phyloP scores from a whole-genome alignment of 495 filamentous ascomycete species.

The Podospora fimiseda region DNA sequence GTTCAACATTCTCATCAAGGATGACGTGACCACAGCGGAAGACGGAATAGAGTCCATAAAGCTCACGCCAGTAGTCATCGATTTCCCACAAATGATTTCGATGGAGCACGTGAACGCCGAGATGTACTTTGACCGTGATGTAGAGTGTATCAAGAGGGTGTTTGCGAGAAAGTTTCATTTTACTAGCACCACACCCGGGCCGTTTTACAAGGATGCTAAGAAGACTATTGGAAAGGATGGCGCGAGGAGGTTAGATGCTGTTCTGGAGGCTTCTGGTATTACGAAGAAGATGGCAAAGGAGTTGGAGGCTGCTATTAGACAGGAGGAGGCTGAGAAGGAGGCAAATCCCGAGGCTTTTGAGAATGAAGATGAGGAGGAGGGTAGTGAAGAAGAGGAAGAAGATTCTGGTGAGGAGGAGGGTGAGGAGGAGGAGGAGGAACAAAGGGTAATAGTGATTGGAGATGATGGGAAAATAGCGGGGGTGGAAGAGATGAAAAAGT shows the following conservation, averaged over 20 bases:
- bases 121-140: conserved; percentile 93
- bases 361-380: conserved; percentile 43
- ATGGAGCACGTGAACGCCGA: conserved; percentile 87
- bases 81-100: conserved; percentile 98
- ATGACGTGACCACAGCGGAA: conserved; percentile 38
- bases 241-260: conserved; percentile 69
- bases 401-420: conserved; percentile 61
- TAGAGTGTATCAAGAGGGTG: conserved; percentile 87
- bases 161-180: conserved; percentile 88
- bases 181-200: conserved; percentile 70
- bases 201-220: conserved; percentile 75
- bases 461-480: not conserved
- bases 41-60: conserved; percentile 21
- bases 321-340: conserved; percentile 36
- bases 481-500: conserved; percentile 17
- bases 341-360: conserved; percentile 17
- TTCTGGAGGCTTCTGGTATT: conserved; percentile 89
- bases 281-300: conserved; percentile 94
- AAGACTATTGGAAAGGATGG: conserved; percentile 61
- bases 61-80: conserved; percentile 73
- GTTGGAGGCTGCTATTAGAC: conserved; percentile 80
- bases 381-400: conserved; percentile 70
- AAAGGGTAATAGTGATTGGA: conserved; percentile 18
- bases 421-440: conserved; percentile 19
- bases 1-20: conserved; percentile 94